Conservation (phyloP, 305 asterid genomes). For the Fraxinus baroniana region DNA sequence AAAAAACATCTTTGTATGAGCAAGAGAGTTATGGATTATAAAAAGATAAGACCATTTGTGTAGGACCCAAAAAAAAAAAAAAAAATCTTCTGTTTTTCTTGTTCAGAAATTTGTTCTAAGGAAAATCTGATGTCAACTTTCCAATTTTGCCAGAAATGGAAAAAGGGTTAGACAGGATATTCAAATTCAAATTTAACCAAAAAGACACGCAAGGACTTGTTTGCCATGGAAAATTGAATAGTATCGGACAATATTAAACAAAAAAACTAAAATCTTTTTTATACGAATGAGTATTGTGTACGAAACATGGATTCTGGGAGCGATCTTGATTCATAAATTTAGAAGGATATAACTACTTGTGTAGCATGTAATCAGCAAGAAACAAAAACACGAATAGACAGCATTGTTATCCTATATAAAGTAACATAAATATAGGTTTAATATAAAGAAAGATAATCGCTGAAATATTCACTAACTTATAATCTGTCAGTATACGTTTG, state of each 20-base stretch:
- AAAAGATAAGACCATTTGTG: too few species aligned
- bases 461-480: background rate
- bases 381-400: background rate
- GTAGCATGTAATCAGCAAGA: background rate
- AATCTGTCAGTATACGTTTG: background rate
- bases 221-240: background rate
- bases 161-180: too few species aligned
- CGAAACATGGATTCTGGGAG: background rate
- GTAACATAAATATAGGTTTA: background rate
- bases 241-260: background rate
- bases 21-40: too few species aligned
- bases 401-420: background rate
- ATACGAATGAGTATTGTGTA: background rate
- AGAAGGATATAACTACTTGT: background rate
- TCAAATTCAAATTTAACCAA: too few species aligned
- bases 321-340: background rate
- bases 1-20: too few species aligned
- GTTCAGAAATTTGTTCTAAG: too few species aligned
- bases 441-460: background rate
- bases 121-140: too few species aligned
- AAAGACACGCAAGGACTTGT: background rate
- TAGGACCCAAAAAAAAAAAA: too few species aligned
- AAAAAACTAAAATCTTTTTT: background rate
- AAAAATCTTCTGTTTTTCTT: too few species aligned
- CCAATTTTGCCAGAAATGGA: too few species aligned